These are phyloP conservation scores for Yamadazyma triangularis DNA, from an alignment of 1,139 yeast genomes.

Conservation along the genomic window DNA sequence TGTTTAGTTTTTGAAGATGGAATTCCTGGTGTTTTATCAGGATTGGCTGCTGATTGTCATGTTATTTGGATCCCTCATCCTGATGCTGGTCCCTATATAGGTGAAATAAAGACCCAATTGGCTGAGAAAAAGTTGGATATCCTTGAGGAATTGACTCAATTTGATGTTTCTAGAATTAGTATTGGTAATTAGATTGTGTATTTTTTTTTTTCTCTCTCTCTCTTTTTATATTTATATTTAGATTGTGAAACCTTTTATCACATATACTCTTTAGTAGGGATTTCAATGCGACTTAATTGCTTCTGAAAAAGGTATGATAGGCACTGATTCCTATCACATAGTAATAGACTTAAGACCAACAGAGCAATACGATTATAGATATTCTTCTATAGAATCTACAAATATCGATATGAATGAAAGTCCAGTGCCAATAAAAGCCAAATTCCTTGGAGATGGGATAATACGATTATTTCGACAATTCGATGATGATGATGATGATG, in stretches of 20 bases:
- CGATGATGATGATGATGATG: conserved; percentile 17
- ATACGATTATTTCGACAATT: conserved; percentile 62
- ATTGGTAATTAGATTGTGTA: neutral
- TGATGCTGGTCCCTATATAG: conserved; percentile 49
- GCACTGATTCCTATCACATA: conserved; percentile 41
- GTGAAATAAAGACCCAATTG: conserved; percentile 18
- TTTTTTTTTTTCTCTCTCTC: too few species aligned
- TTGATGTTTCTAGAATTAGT: conserved; percentile 28
- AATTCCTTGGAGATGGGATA: conserved; percentile 67
- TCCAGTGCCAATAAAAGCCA: conserved; percentile 51
- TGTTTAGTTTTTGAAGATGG: conserved; percentile 94
- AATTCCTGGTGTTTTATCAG: conserved; percentile 81
- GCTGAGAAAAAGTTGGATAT: conserved; percentile 40
- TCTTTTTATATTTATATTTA: too few species aligned
- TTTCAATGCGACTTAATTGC: conserved; percentile 1
- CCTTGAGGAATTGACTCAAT: conserved; percentile 46
- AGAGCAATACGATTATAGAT: conserved; percentile 26
- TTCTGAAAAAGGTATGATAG: conserved; percentile 25
- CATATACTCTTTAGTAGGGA: too few species aligned
- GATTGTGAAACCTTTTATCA: neutral
- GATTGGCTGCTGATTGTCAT: conserved; percentile 73
- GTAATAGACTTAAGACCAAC: conserved; percentile 20
- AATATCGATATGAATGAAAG: conserved; percentile 21
- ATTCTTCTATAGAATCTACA: conserved; percentile 27
- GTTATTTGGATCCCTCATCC: conserved; percentile 93